Percentiles rank a stretch among this genome's conserved stretches.
These are phyloP conservation scores for Ophiostoma ulmi DNA, from an alignment of 2,329 filamentous ascomycete genomes.

Conservation along the genomic window DNA sequence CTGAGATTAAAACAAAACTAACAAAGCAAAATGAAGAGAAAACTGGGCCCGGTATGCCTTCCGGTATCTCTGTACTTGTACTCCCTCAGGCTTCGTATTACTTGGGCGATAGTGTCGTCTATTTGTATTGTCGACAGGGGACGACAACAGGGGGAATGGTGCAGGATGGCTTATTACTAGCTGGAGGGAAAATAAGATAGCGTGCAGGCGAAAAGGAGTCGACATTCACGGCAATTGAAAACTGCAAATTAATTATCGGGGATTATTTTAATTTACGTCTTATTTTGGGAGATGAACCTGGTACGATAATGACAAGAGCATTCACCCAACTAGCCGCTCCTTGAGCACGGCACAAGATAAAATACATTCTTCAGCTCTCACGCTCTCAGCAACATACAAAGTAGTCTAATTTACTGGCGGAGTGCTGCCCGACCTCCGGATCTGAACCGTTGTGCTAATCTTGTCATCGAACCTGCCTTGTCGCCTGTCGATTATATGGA, in stretches of 20 bases:
- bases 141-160: not conserved
- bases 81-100: not conserved
- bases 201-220: not conserved
- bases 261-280: constrained; percentile 3
- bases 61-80: not conserved
- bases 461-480: not conserved
- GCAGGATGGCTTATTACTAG: not conserved
- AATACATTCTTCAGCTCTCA: not conserved
- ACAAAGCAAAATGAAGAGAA: not conserved
- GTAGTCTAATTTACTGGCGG: not conserved
- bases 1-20: not conserved
- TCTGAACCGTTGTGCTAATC: not conserved
- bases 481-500: too few species aligned
- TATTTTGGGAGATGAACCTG: not conserved
- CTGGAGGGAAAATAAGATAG: not conserved
- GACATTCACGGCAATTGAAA: constrained; percentile 1
- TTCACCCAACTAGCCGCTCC: too few species aligned
- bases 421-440: not conserved
- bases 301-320: not conserved
- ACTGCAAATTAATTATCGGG: not conserved
- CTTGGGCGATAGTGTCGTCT: not conserved
- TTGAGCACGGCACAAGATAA: too few species aligned
- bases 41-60: constrained; percentile 7
- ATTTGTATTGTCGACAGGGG: not conserved
- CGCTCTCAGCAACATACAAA: too few species aligned